Conservation (phyloP, 768 basidiomycete genomes). For the Hygrocybe coccinea region DNA sequence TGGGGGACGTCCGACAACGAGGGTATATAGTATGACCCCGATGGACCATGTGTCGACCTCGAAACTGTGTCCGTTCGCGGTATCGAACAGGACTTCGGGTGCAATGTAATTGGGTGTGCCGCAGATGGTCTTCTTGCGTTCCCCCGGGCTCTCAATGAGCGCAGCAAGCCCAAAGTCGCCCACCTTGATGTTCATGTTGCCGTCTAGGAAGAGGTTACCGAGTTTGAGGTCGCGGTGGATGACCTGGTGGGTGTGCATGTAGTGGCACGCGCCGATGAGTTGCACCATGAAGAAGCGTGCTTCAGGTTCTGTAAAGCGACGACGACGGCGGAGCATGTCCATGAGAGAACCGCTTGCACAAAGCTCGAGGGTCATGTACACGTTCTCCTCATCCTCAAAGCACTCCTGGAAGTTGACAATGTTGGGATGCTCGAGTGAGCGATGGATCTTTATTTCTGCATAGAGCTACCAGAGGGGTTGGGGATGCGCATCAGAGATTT, state of each 20-base stretch:
- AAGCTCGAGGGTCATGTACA: conserved; percentile 95
- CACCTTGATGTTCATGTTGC: conserved; percentile 91
- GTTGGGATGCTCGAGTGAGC: conserved; percentile 84
- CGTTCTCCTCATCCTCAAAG: conserved; percentile 92
- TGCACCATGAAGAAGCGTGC: conserved; percentile 91
- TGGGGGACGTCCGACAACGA: conserved; percentile 90
- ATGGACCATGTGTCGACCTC: conserved; percentile 99
- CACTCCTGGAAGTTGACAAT: conserved; percentile 90
- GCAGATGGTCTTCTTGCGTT: conserved; percentile 98
- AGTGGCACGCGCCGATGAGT: conserved; percentile 91
- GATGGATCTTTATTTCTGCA: conserved; percentile 98
- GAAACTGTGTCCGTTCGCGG: conserved; percentile 93
- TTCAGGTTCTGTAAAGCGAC: conserved; percentile 88
- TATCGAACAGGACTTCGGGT: conserved; percentile 94
- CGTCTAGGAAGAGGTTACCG: conserved; percentile 90
- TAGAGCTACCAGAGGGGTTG: conserved; percentile 58
- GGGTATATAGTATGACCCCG: conserved; percentile 94
- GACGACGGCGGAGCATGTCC: conserved; percentile 84
- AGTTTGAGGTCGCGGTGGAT: conserved; percentile 98
- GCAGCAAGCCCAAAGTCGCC: conserved; percentile 98
- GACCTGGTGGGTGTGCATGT: conserved; percentile 95
- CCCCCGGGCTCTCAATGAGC: conserved; percentile 91
- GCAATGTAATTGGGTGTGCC: conserved; percentile 99
- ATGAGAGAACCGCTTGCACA: conserved; percentile 87
- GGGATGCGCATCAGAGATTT: neutral